Base-by-base conservation (phyloP, 2,329 filamentous ascomycete species). In the Rhexocercosporidium sp. region DNA sequence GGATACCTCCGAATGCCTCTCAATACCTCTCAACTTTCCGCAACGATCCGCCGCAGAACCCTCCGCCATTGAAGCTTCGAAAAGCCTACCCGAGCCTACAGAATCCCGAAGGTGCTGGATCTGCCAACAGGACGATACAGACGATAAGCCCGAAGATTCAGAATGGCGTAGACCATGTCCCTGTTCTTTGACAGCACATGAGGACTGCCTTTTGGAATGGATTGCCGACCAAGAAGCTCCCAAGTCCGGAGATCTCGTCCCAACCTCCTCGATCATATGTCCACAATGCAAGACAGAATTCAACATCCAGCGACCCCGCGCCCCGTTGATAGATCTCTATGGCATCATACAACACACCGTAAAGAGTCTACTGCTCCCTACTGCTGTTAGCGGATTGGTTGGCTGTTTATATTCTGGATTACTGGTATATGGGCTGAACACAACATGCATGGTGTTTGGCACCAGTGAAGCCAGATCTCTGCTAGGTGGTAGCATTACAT, bases 231-330 rank as follows among this genome's bases (percentile, higher is more conserved):
- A 93, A 76, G 94, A 97, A 80, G 83, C 86, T 25, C 86, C 86
- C 1, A 84, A 81, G 80, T 85, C 20, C 76, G 82, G 68, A 80
- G 82, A 71, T 79, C 81, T 72, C 78, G 77, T 79, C 67, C 79
- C 86, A 76, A 78, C 83, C 77, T 87, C 88, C 64, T 89, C 89
- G 69, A 88, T 97, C 70, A 82, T 87, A 63, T 99, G 96, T 77
- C 95, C 95, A 2, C 92, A 97, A 70, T 99, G 96, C 85, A 96
- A 97, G 78, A 86, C 89, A 1, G 86, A 88, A 71, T 97, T 98
- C 74, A 82, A 86, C 62, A 83, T 98, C 31, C 86, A 90, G 60
- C 89, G 94, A 59, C 92, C 92, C 16, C 87, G 85, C 74, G 94
- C 94, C 75, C 82, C 87, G 25, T 79, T 96, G 25, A 88, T 98